Evolutionary conservation across 805 yeast species (phyloP), one percentile per base, ranked within the genome.

Genomic region (Diddensiella transvaalensis): DNA sequence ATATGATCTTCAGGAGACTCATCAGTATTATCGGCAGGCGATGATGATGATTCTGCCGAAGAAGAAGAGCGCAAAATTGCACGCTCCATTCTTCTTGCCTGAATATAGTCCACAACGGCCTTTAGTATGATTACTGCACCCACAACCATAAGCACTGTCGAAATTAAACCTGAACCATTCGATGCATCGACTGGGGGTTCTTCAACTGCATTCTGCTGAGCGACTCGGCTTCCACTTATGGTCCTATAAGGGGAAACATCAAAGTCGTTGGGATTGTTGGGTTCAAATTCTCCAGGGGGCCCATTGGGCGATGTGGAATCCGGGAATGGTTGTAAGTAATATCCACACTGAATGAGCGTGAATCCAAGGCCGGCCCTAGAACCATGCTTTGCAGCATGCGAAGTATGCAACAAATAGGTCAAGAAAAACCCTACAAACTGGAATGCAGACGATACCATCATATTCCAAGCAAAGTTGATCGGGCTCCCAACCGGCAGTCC

Each of bases 351-450:
- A 45, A 91, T 72, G 54, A 93, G 77, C 0, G 96, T 88, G 51
- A 86, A 62, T 2, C 98, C 98, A 49, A 93, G 69, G 0, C 99
- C 99, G 17, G 91, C 85, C 52, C 96, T 74, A 1, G 97, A 84
- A 2, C 99, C 99, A 60, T 90, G 90, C 63, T 87, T 88, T 3
- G 97, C 96, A 3, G 98, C 97, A 64, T 93, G 99, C 2, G 97
- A 87, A 0, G 98, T 91, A 67, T 93, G 98, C 47, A 93, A 72
- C 40, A 91, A 70, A 63, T 90, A 93, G 4, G 98, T 90, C 47
- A 91, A 74, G 37, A 93, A 73, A 67, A 93, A 93, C 2, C 99
- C 99, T 26, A 91, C 84, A 64, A 86, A 87, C 67, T 91, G 96
- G 72, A 93, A 93, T 36, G 95, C 84, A n/a, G 87, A 76, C 21